phyloP scores from a whole-genome alignment of 108 stramenopile genomes.

The Fragilaria crotonensis region DNA sequence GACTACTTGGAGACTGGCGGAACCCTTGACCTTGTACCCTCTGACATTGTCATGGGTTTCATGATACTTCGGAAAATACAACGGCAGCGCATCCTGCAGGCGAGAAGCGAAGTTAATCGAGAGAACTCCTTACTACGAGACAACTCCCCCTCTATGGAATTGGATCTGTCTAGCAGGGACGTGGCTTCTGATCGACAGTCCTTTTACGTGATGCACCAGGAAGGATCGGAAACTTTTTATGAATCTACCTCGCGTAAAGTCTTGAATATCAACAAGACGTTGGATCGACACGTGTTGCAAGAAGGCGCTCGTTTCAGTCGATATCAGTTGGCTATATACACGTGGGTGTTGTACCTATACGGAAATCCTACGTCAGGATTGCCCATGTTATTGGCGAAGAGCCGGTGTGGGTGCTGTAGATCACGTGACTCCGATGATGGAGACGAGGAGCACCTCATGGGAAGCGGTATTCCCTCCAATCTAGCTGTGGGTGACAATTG shows the following conservation, averaged over 20 bases:
- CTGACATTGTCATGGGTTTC: conserved; percentile 70
- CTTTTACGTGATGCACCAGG: neutral
- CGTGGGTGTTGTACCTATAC: conserved; percentile 84
- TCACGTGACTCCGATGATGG: neutral
- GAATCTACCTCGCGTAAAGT: conserved; percentile 31
- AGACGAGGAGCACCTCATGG: neutral
- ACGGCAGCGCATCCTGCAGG: conserved; percentile 44
- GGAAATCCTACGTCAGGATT: conserved; percentile 70
- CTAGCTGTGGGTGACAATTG: conserved; percentile 54
- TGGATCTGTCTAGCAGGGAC: neutral
- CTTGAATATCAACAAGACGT: conserved; percentile 45
- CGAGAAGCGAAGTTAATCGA: conserved; percentile 30
- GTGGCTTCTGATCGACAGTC: conserved; percentile 2
- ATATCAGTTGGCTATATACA: conserved; percentile 83
- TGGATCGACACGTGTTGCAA: conserved; percentile 43
- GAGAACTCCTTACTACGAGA: too few species aligned
- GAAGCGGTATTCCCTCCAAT: neutral
- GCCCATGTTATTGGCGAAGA: conserved; percentile 38
- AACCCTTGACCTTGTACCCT: conserved; percentile 70
- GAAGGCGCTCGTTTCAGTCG: conserved; percentile 85
- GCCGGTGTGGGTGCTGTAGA: neutral
- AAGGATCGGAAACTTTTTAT: neutral
- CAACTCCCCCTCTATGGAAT: too few species aligned
- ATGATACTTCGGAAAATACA: conserved; percentile 72
- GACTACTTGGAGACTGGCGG: conserved; percentile 78